phyloP scores from a whole-genome alignment of 768 basidiomycete species.

The Trametes maxima region DNA sequence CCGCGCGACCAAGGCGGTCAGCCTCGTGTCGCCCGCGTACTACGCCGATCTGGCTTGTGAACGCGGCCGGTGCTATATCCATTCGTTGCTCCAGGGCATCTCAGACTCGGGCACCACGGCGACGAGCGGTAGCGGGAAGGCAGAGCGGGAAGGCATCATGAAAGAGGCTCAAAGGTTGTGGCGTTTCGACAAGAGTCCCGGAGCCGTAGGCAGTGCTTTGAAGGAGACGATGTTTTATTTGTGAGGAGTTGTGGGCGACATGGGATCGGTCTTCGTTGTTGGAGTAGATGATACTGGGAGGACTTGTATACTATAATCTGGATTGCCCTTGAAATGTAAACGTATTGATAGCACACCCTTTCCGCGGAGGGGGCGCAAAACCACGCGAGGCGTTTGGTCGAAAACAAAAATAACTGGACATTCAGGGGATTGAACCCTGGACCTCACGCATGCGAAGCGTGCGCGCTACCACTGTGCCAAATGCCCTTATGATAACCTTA shows the following conservation, averaged over 20 bases:
- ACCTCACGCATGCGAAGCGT: conserved; percentile 40
- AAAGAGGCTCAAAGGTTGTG: conserved; percentile 58
- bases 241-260: conserved; percentile 31
- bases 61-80: conserved; percentile 54
- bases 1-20: conserved; percentile 58
- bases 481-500: conserved; percentile 23
- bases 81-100: conserved; percentile 49
- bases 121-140: conserved; percentile 37
- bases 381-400: too few relatives aligned
- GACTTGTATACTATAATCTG: too few relatives aligned
- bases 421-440: conserved; percentile 36
- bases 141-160: conserved; percentile 46
- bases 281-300: too few relatives aligned
- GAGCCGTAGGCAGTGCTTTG: conserved; percentile 54
- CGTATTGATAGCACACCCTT: not conserved
- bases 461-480: conserved; percentile 42
- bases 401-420: conserved; percentile 29
- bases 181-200: conserved; percentile 34
- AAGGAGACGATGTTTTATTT: conserved; percentile 81
- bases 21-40: conserved; percentile 46
- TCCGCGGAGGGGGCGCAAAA: too few relatives aligned
- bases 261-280: too few relatives aligned
- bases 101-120: conserved; percentile 35
- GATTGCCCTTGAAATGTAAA: too few relatives aligned
- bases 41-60: conserved; percentile 56